Percentiles rank a stretch among this genome's conserved stretches.
Conservation (phyloP, 768 basidiomycete species). For the Cystobasidium tubakii region DNA sequence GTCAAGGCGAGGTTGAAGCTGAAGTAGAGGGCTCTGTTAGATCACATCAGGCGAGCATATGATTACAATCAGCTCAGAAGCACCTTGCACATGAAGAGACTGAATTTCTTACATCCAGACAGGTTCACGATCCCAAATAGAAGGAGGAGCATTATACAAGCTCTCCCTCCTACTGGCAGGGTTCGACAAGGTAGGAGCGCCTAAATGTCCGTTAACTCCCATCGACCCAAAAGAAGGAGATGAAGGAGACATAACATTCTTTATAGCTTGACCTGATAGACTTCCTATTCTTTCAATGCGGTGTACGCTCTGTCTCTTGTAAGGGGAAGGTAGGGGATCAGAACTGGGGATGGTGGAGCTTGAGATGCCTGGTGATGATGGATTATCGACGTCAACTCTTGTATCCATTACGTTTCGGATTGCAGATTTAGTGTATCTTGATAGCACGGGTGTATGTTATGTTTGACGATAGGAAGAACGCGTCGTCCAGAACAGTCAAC, state of each 20-base stretch:
- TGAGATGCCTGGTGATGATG: neutral
- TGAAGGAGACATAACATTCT: neutral
- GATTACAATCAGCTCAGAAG: neutral
- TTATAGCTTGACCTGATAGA: slow-evolving; percentile 7
- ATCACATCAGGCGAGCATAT: no score
- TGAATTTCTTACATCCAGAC: slow-evolving; percentile 13
- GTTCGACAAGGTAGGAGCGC: neutral
- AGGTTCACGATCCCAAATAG: slow-evolving; percentile 19
- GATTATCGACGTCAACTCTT: neutral
- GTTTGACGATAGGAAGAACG: no score
- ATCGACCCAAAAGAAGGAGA: neutral
- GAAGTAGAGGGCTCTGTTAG: slow-evolving; percentile 67
- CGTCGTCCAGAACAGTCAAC: no score
- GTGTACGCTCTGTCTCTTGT: neutral
- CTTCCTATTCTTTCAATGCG: neutral
- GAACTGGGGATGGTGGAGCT: neutral
- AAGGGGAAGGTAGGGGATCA: neutral
- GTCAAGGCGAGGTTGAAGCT: slow-evolving; percentile 84
- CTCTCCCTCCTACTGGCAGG: slow-evolving; percentile 1
- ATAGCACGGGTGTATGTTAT: no score
- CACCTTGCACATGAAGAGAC: neutral
- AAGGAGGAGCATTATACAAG: neutral
- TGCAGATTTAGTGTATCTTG: neutral
- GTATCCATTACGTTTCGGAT: neutral
- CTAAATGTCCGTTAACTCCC: neutral